Evolutionary conservation across 2,329 filamentous ascomycete genomes (phyloP), one percentile per base, ranked within the genome.

Genomic region (Penicillium sp.): DNA sequence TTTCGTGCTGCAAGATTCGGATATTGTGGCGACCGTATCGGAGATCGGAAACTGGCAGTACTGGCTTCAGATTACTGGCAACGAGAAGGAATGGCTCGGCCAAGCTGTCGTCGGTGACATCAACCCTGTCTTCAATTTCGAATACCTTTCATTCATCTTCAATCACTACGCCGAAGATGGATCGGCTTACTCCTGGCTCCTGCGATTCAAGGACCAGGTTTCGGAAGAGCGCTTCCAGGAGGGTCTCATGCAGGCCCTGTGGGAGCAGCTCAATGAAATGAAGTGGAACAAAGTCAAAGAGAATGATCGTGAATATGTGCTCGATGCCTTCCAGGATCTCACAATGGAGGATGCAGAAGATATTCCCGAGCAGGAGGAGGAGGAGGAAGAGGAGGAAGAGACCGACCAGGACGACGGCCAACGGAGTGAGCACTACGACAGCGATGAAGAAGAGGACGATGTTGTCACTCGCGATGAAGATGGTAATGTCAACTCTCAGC

Each of bases 121-220:
- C 72, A 97, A 97, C 64, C 94, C 94, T 0, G 92, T 99, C 17
- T 99, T 97, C 79, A 97, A 97, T 75, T 97, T 97, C 61, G 94
- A 99, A 71, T 97, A 93, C 65, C 80, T 96, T n/a, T 97, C 93
- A 0, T 97, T 97, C 70, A 97, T 99, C 66, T 99, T 99, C 82
- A 99, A 99, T 67, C 91, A 97, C 69, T 97, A 96, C 70, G 84
- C 88, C 12, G 82, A 87, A 29, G 90, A 97, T 71, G 91, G 92
- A 2, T 89, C 89, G 1, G 93, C 94, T 4, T 95, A 92, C 71
- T 99, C 94, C 1, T 99, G 94, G 93, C 82, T 99, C 12, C 78
- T 99, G 29, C 87, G 92, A 12, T 99, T 99, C 78, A 90, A 88
- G 64, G 89, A 96, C 60, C 88, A 91, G 62, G 78, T 84, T 17